phyloP scores from a whole-genome alignment of 768 basidiomycete species.

The Trametes villosa region DNA sequence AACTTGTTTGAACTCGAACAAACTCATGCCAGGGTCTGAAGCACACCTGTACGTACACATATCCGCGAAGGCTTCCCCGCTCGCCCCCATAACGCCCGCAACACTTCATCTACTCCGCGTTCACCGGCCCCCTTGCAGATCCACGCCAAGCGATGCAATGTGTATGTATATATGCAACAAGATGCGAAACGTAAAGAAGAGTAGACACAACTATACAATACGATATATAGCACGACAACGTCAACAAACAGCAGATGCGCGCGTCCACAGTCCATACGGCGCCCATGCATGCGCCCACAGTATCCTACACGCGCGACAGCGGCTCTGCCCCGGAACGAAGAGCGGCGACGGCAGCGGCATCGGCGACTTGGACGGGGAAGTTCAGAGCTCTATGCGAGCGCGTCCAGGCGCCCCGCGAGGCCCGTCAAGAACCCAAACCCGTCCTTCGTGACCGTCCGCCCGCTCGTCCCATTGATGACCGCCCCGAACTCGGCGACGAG shows the following conservation, averaged over 20 bases:
- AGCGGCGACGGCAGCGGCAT: too few relatives aligned
- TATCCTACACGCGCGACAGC: slow-evolving; percentile 6
- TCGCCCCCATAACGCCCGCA: too few relatives aligned
- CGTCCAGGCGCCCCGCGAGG: slow-evolving; percentile 55
- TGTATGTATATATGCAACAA: slow-evolving; percentile 2
- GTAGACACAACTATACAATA: slow-evolving; percentile 14
- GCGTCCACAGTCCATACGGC: neutral
- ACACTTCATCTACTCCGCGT: too few relatives aligned
- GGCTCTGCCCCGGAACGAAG: too few relatives aligned
- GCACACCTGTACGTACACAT: too few relatives aligned
- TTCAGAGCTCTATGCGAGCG: slow-evolving; percentile 40
- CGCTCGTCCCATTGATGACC: slow-evolving; percentile 68
- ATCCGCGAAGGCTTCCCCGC: too few relatives aligned
- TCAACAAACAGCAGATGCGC: slow-evolving; percentile 12
- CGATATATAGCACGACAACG: slow-evolving; percentile 9
- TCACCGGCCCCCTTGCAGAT: too few relatives aligned
- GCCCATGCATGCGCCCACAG: neutral
- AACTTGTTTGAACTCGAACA: too few relatives aligned
- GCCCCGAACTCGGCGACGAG: slow-evolving; percentile 74
- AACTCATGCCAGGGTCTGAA: too few relatives aligned
- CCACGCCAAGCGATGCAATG: neutral
- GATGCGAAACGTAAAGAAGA: neutral
- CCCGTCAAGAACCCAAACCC: slow-evolving; percentile 72
- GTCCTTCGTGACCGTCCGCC: slow-evolving; percentile 78
- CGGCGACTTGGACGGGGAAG: too few relatives aligned